Evolutionary conservation across 2,329 filamentous ascomycete genomes (phyloP).

Genomic region (Aspergillus sp.): DNA sequence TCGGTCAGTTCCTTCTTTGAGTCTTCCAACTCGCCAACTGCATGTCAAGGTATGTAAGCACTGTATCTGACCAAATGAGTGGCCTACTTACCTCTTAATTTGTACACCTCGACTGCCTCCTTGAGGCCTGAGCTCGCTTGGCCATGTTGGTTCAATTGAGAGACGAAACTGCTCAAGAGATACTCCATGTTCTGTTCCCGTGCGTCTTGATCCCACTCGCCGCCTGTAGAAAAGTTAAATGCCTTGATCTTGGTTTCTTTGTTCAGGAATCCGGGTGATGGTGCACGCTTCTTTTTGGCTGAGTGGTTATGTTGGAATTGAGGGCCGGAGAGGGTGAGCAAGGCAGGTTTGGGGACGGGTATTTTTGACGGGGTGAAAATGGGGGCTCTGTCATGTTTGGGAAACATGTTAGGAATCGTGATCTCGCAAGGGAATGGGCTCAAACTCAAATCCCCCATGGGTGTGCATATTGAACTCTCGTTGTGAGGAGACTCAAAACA

Average conservation of each 20-base stretch:
- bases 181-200: slow-evolving; percentile 74
- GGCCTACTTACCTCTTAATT: slow-evolving; percentile 64
- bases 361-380: slow-evolving; percentile 19
- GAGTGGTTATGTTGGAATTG: slow-evolving; percentile 36
- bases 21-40: slow-evolving; percentile 59
- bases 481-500: background rate
- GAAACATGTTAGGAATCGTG: slow-evolving; percentile 13
- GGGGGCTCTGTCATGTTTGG: slow-evolving; percentile 13
- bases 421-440: slow-evolving; percentile 11
- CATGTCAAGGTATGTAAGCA: background rate
- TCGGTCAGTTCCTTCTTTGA: slow-evolving; percentile 52
- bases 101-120: slow-evolving; percentile 72
- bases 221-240: slow-evolving; percentile 35
- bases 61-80: background rate
- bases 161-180: slow-evolving; percentile 69
- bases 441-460: slow-evolving; percentile 9
- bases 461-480: slow-evolving; percentile 5
- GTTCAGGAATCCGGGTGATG: slow-evolving; percentile 58
- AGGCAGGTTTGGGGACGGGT: slow-evolving; percentile 37
- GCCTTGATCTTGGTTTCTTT: slow-evolving; percentile 75
- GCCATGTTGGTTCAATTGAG: slow-evolving; percentile 69
- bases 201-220: slow-evolving; percentile 71
- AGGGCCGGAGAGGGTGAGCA: slow-evolving; percentile 29
- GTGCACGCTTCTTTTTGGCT: slow-evolving; percentile 29
- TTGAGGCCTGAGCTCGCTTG: slow-evolving; percentile 69